Evolutionary conservation across 768 basidiomycete species (phyloP), one percentile per base, ranked within the genome.

Genomic region (Boletus sp.): DNA sequence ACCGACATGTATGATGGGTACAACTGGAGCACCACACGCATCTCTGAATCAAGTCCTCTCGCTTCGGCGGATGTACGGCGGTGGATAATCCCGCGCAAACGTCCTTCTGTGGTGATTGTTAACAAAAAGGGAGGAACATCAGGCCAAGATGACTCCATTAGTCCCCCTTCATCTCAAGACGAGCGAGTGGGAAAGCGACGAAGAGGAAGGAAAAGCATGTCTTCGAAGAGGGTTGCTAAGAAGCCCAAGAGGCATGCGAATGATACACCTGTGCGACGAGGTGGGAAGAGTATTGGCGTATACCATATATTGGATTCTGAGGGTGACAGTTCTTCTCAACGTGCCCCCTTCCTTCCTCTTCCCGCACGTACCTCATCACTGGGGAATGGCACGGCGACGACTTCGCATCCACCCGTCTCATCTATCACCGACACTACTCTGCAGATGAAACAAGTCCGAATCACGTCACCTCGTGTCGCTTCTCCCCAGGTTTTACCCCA

Each of bases 11-110:
- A 66, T 33, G 50, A 53, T 18, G 56, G 32, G n/a, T 58, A 56
- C 42, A 57, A 64, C 40, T 59, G 66, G 56, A 59, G 32, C 33
- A 36, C 30, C 7, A 33, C 47, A 4, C 54, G 20, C n/a, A 55
- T 37, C n/a, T 56, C 57, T 14, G 46, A 47, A 7, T 39, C 61
- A 5, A 60, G 46, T 35, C 63, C 63, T 20, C 50, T 7, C 7
- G 49, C 47, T 11, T 12, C 55, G 18, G 33, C 50, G 3, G 57
- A 52, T 40, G 41, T 56, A 20, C 46, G 60, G 3, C 50, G 37
- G 29, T 67, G 65, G 65, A 37, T 70, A 1, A 60, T 64, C 30
- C 61, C 64, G 4, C 62, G 60, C 41, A 67, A 58, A 37, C 61
- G 62, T 36, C 58, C 64, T 7, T 73, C 71, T 10, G 55, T 63